phyloP scores from a whole-genome alignment of 805 yeast species.

The Wickerhamomyces bisporus region DNA sequence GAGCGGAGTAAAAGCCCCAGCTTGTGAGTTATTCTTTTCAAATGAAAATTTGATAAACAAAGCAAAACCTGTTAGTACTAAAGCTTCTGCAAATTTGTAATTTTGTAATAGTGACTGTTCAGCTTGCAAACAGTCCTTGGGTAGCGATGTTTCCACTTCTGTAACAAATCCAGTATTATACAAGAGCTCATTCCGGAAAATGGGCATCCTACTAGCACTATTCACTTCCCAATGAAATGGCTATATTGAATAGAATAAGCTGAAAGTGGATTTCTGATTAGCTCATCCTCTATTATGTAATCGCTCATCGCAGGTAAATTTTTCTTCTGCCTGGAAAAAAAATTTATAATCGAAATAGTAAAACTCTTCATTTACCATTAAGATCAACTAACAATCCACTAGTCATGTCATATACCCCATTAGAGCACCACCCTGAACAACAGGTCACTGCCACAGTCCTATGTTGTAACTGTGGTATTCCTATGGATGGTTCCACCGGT shows the following conservation, averaged over 20 bases:
- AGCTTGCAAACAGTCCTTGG: constrained; percentile 25
- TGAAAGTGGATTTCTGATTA: neutral
- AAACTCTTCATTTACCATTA: neutral
- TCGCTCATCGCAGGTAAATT: constrained; percentile 6
- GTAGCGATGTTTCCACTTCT: constrained; percentile 16
- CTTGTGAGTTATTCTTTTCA: too few relatives aligned
- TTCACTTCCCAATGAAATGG: too few relatives aligned
- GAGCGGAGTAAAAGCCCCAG: too few relatives aligned
- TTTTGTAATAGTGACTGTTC: constrained; percentile 20
- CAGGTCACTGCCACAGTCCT: constrained; percentile 71
- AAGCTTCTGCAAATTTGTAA: constrained; percentile 17
- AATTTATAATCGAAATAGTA: constrained; percentile 1
- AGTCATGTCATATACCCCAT: constrained; percentile 32
- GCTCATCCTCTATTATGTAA: neutral
- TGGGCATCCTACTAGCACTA: too few relatives aligned
- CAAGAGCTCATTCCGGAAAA: too few relatives aligned
- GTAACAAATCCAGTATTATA: constrained; percentile 5
- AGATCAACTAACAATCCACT: neutral
- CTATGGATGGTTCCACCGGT: constrained; percentile 93
- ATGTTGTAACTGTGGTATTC: constrained; percentile 98
- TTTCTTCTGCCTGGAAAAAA: constrained; percentile 5
- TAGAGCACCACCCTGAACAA: constrained; percentile 31
- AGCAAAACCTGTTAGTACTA: constrained; percentile 17
- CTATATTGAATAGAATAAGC: too few relatives aligned
- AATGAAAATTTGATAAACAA: constrained; percentile 17